Percentiles rank a stretch among this genome's conserved stretches.
These are phyloP conservation scores for Amaranthus tricolor DNA, from an alignment of 179 eudicot species.

Conservation along the genomic window DNA sequence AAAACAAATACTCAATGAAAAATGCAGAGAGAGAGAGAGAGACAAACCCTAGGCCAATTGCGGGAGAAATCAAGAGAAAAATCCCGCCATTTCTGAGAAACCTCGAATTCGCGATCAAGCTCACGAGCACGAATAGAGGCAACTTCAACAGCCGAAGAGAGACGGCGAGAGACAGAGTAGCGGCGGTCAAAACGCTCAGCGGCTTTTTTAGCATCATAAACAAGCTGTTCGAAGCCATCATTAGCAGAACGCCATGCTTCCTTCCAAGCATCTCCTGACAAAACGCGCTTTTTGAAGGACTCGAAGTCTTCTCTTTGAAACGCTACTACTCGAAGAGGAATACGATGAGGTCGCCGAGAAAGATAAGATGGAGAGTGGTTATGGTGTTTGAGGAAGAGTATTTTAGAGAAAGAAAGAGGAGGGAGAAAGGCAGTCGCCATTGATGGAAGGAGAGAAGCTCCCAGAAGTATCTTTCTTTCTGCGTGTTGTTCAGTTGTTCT, in stretches of 20 bases:
- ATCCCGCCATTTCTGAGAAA: slow-evolving; percentile 62
- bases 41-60: slow-evolving; percentile 78
- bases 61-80: slow-evolving; percentile 66
- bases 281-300: slow-evolving; percentile 54
- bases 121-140: slow-evolving; percentile 65
- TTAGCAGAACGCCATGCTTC: slow-evolving; percentile 79
- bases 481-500: background rate
- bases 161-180: slow-evolving; percentile 54
- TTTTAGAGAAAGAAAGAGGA: slow-evolving; percentile 12
- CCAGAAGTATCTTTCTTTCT: background rate
- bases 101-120: slow-evolving; percentile 66
- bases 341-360: slow-evolving; percentile 21
- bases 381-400: slow-evolving; percentile 1
- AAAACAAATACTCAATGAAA: background rate
- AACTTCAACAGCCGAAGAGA: slow-evolving; percentile 46
- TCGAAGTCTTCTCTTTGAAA: slow-evolving; percentile 76
- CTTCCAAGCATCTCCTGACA: slow-evolving; percentile 69
- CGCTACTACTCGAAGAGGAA: slow-evolving; percentile 19
- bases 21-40: background rate
- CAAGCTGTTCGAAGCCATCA: slow-evolving; percentile 68
- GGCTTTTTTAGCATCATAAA: slow-evolving; percentile 72
- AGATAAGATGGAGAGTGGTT: background rate
- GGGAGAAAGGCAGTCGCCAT: slow-evolving; percentile 25
- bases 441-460: slow-evolving; percentile 9
- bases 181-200: slow-evolving; percentile 80